phyloP scores from a whole-genome alignment of 2,329 filamentous ascomycete species.

The Claviceps spartinae region DNA sequence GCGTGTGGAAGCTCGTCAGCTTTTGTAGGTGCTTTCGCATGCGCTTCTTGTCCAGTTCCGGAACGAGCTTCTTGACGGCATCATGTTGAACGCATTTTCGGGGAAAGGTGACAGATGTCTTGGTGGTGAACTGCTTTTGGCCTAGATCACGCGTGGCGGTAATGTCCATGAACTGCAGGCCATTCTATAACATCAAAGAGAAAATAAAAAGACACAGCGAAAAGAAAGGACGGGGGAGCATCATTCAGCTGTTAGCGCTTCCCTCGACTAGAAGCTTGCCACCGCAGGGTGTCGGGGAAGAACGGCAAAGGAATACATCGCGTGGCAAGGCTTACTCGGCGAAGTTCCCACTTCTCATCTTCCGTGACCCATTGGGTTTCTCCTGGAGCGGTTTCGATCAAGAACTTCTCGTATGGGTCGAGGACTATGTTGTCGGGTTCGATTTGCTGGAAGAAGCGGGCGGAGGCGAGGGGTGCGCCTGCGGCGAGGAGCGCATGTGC shows the following conservation, averaged over 20 bases:
- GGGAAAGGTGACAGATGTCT: constrained; percentile 45
- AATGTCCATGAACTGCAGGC: constrained; percentile 88
- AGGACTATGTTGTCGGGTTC: constrained; percentile 39
- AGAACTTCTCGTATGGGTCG: constrained; percentile 34
- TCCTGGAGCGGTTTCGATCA: constrained; percentile 76
- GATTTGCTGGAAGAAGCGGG: constrained; percentile 40
- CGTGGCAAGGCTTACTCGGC: constrained; percentile 41
- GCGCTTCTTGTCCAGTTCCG: constrained; percentile 57
- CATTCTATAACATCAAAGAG: constrained; percentile 42
- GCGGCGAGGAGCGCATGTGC: constrained; percentile 37
- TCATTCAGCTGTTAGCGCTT: neutral
- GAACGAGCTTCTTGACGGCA: constrained; percentile 52
- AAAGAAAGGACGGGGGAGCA: neutral
- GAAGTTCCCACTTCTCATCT: constrained; percentile 86
- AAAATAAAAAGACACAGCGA: neutral
- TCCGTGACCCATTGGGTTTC: constrained; percentile 81
- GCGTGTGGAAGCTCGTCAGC: constrained; percentile 66
- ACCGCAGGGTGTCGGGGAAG: too few relatives aligned
- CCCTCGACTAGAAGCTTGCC: neutral
- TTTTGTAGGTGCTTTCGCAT: constrained; percentile 69
- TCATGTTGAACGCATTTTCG: constrained; percentile 49
- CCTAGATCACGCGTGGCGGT: constrained; percentile 56
- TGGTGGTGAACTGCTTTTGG: constrained; percentile 21
- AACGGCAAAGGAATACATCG: neutral
- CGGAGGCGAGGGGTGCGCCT: constrained; percentile 36